Base-by-base conservation (phyloP, 345 rosid genomes). In the Populus simonii region DNA sequence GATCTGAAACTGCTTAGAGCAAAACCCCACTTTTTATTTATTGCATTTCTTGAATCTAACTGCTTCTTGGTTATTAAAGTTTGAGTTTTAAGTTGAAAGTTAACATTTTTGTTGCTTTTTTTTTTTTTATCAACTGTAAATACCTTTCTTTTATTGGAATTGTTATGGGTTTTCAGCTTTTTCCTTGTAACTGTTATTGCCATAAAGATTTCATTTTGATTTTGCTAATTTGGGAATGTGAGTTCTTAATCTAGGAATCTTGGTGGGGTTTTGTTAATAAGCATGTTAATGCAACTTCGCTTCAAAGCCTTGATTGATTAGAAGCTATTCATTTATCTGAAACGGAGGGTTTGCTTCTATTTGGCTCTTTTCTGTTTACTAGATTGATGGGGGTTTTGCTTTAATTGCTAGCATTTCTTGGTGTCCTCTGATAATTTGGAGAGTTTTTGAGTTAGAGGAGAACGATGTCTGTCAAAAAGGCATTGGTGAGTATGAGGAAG, bases 401-500 rank as follows among this genome's bases (percentile, higher is more conserved):
- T 71, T 66, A 31, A 20, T 59, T 17, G 13, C 0, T 29, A 45
- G 59, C 35, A 7, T 33, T 62, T 51, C 43, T 16, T 55, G 76
- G 39, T 20, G 43, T 55, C 39, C 57, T 8, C 66, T 1, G 39
- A 17, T 41, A 11, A 29, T 29, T 71, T 18, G 3, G 63, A 7
- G 25, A 18, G 7, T 57, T 68, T 73, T 51, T 47, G 7, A 12
- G 49, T 17, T 66, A 39, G 2, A 23, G 70, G 83, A 66, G 17
- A 66, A 72, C 69, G 55, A 61, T 81, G 74, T 70, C 79, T 51
- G 66, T 57, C 73, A 82, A 74, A 74, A 78, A 53, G 53, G 79
- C 79, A 38, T 73, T 62, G 7, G 72, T 67, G 78, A 80, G 80
- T 67, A 86, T 84, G 89, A 89, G 90, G 76, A 96, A 89, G 85